Evolutionary conservation across 192 early-diverging fungal genomes (phyloP), one percentile per base, ranked within the genome.

Genomic region (Spinellus fusiger): DNA sequence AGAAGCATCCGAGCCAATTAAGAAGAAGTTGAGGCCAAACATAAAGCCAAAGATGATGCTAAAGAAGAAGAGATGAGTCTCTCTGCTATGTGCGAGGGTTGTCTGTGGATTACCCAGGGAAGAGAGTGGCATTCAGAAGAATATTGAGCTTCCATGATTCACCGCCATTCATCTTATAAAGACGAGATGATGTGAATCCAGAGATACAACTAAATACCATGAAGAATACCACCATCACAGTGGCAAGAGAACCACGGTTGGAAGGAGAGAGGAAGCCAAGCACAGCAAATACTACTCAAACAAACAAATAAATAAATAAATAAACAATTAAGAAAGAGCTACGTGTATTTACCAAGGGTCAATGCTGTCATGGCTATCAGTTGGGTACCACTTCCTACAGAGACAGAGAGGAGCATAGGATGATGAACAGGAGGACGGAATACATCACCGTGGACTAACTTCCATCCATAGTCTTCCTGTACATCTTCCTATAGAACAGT

Each of bases 401-500:
- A 78, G 10, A 93, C 89, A 0, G 91, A 75, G 25, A 98, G 74
- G 50, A 89, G 73, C 60, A 87, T 84, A 49, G 85, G 76, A 29
- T 86, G 83, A 26, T 79, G 66, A n/a, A n/a, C 18, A 3, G 95
- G 93, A 23, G 92, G 69, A n/a, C 95, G 86, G 77, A 98, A 98
- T n/a, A 98, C 90, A 72, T 98, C 95, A 29, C 93, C 93, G 54
- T 98, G 95, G 5, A 98, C 91, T 29, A 93, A 84, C 74, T 96
- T 98, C 95, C 95, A 98, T 3, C 95, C 95, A 84, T 90, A 95
- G 59, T 98, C 95, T 58, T 98, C 95, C 59, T 89, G 87, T 28
- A 89, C 73, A 63, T 89, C 85, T 59, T 91, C 86, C 54, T 73
- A 61, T 52, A 49, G 33, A 65, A 71, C 34, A 7, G 27, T 25